These are phyloP conservation scores for Colletotrichum horii DNA, from an alignment of 2,329 filamentous ascomycete genomes.

Conservation along the genomic window DNA sequence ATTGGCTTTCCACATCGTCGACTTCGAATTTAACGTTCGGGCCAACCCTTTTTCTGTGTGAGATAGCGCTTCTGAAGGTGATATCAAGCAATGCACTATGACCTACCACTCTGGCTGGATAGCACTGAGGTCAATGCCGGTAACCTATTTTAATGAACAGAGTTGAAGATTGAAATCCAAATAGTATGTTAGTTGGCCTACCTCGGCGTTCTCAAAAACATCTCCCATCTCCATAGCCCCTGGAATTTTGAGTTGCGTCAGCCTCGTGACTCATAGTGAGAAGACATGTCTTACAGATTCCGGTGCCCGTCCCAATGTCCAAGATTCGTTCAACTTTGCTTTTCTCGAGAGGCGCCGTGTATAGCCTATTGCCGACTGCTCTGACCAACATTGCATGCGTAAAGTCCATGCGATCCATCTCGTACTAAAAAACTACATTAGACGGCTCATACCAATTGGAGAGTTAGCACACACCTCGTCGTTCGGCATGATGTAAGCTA, in stretches of 20 bases:
- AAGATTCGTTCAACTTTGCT: slow-evolving; percentile 43
- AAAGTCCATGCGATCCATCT: slow-evolving; percentile 5
- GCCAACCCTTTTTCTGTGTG: slow-evolving; percentile 24
- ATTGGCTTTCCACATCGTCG: slow-evolving; percentile 37
- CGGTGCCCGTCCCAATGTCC: slow-evolving; percentile 65
- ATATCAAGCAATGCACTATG: accelerated
- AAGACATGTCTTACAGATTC: not conserved
- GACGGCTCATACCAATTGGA: no score
- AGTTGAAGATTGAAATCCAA: not conserved
- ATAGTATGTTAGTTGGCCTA: not conserved
- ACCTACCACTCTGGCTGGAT: slow-evolving; percentile 33
- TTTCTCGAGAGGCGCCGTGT: not conserved
- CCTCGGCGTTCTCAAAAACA: not conserved
- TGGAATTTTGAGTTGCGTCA: not conserved
- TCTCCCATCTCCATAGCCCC: not conserved
- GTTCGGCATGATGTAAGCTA: not conserved
- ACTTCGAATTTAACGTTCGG: slow-evolving; percentile 40
- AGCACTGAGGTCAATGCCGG: slow-evolving; percentile 33
- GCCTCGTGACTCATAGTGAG: not conserved
- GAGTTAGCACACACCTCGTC: not conserved
- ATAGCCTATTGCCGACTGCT: not conserved
- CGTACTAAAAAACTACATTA: not conserved
- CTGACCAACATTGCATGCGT: not conserved
- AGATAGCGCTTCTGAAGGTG: not conserved
- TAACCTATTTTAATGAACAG: slow-evolving; percentile 27